Base-by-base conservation (phyloP, 2,329 filamentous ascomycete genomes). In the Rhynchosporium graminicola region DNA sequence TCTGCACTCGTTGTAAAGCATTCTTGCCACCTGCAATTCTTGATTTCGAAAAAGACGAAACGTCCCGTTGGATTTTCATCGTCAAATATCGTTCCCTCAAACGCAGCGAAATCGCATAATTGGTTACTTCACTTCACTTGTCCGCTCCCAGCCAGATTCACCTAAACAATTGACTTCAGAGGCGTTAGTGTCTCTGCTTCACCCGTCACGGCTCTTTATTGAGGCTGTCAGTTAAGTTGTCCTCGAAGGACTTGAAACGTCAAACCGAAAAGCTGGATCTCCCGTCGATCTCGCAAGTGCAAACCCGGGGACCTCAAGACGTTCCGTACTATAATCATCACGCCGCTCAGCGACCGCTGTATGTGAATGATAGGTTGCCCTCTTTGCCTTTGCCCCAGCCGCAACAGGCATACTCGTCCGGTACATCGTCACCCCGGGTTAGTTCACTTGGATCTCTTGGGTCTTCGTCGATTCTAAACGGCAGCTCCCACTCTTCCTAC, bases 201-300 rank as follows among this genome's bases (percentile, higher is more conserved):
- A 40, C 36, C 47, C 59, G 31, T 63, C 50, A 62, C 61, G 66
- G 54, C 63, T 68, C 67, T 65, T 67, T 65, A 59, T 65, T 65
- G 69, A 70, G 68, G 67, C 61, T 64, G 62, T 62, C 65, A 51
- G 47, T 63, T 62, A 66, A 67, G 20, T 65, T 68, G 70, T 74
- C 71, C 70, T 67, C 59, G 59, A 57, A 63, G 71, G 72, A 72
- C 71, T 68, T 69, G 65, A 70, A 61, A 67, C 48, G 52, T 65
- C 63, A 86, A 80, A 89, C 87, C 90, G 91, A 86, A 88, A 95
- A 93, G 83, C 91, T 96, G 91, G 91, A 93, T 90, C 87, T 93
- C 78, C 90, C 91, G 80, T 90, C 90, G 80, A 89, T 92, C 76
- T 89, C 89, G 75, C 87, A 91, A 82, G 86, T 90, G 81, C 88